Conservation (phyloP, 352 stramenopile species). For the Phytophthora fragariae region DNA sequence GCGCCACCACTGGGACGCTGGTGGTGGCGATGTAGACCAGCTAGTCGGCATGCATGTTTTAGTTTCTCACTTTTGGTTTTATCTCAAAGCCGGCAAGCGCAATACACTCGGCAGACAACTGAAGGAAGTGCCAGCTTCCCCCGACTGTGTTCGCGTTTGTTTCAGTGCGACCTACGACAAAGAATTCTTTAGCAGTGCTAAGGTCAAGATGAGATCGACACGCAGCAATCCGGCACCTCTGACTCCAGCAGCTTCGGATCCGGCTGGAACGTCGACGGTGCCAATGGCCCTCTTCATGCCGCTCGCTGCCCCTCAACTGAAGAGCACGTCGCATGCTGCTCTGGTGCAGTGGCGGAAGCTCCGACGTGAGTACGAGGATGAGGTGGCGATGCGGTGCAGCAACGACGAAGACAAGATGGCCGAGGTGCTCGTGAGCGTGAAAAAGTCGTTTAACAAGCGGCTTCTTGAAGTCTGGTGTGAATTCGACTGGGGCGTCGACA, state of each 20-base stretch:
- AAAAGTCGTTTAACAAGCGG: conserved; percentile 12
- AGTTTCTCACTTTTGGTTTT: conserved; percentile 10
- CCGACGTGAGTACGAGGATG: conserved; percentile 12
- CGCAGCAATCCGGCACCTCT: neutral
- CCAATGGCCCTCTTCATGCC: conserved; percentile 15
- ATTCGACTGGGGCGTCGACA: conserved; percentile 15
- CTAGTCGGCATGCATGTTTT: conserved; percentile 17
- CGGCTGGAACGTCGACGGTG: conserved; percentile 5
- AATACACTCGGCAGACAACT: conserved; percentile 11
- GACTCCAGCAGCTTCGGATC: neutral
- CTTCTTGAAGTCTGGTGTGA: conserved; percentile 22
- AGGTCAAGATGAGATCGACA: conserved; percentile 4
- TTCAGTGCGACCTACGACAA: conserved; percentile 8
- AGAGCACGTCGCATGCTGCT: conserved; percentile 16
- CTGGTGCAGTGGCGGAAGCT: conserved; percentile 12
- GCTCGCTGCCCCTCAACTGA: conserved; percentile 16
- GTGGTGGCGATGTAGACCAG: conserved; percentile 11
- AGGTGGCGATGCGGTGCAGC: conserved; percentile 15
- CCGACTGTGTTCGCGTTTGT: conserved; percentile 7
- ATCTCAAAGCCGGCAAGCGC: conserved; percentile 5
- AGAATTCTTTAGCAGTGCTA: conserved; percentile 18
- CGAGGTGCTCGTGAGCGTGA: conserved; percentile 16
- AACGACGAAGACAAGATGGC: conserved; percentile 13
- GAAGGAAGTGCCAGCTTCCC: conserved; percentile 12
- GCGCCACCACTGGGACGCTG: conserved; percentile 11